Conservation (phyloP, 495 filamentous ascomycete species). For the Hypomontagnella monticulosa region DNA sequence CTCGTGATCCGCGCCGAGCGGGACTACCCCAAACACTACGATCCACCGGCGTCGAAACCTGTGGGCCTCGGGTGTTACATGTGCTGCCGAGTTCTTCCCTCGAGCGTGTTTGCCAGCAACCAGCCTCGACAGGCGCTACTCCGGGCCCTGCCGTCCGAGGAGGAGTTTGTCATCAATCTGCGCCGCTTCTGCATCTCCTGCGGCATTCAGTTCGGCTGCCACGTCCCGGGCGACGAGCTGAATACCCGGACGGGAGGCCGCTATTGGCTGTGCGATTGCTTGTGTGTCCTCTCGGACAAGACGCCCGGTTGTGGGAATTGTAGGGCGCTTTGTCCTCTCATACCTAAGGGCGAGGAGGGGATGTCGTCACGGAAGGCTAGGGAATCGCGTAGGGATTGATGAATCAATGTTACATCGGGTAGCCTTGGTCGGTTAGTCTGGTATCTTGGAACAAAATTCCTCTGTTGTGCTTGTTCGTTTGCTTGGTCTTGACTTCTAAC, state of each 20-base stretch:
- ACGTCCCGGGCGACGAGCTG: conserved; percentile 34
- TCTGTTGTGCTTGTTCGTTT: too few species aligned
- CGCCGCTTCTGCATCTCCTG: conserved; percentile 43
- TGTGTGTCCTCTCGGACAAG: conserved; percentile 10
- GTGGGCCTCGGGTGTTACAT: conserved; percentile 39
- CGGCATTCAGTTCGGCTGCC: conserved; percentile 38
- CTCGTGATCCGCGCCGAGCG: conserved; percentile 41
- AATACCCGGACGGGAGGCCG: conserved; percentile 26
- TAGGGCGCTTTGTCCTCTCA: conserved; percentile 21
- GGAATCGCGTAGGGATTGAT: too few species aligned
- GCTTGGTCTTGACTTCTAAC: too few species aligned
- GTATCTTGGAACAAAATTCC: too few species aligned
- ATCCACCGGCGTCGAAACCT: not conserved
- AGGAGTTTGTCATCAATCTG: conserved; percentile 27
- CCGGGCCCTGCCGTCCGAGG: not conserved
- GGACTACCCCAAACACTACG: conserved; percentile 37
- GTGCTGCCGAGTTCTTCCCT: conserved; percentile 34
- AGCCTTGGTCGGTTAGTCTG: too few species aligned
- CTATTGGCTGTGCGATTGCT: conserved; percentile 41
- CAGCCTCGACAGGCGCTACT: conserved; percentile 33
- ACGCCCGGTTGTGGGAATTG: conserved; percentile 27
- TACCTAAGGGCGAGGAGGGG: not conserved
- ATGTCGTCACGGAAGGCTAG: too few species aligned
- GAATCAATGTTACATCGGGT: too few species aligned
- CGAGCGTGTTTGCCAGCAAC: conserved; percentile 31